Evolutionary conservation across 2,329 filamentous ascomycete species (phyloP), one percentile per base, ranked within the genome.

Genomic region (Achaetomium macrosporum): DNA sequence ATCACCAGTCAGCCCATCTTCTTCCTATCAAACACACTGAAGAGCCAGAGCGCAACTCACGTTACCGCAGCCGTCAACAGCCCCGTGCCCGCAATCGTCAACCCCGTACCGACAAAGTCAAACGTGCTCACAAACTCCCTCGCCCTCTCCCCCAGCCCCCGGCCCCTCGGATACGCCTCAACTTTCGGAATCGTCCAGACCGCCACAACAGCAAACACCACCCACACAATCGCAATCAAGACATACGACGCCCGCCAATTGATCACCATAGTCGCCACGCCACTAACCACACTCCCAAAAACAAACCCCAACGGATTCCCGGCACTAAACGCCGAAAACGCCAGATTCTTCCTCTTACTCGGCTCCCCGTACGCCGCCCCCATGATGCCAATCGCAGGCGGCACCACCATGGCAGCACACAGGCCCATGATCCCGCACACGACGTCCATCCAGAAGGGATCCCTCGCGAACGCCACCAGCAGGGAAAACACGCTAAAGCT

Each of bases 171-270:
- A 42, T 68, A 72, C 63, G 71, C 62, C 71, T 82, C 62, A 61
- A 71, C 79, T 10, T 69, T 71, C 0, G 85, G 84, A 10, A 87
- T 78, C 2, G 81, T 82, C 71, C 82, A 85, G 25, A 79, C 60
- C 0, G 81, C 82, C 15, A 82, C 65, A 2, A 79, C 63, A 0
- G 78, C 79, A 57, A 85, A 77, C 12, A 81, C 63, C 2, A 78
- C 73, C 69, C 84, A 87, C 31, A 87, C 76, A 48, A 87, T 81
- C 1, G 81, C 73, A 15, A 87, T 69, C 12, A 84, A 66, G 65
- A 78, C 81, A 61, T 83, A 87, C 0, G 76, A 73, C 0, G 83
- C 80, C 39, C 84, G 73, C 84, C 84, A 88, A 53, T 73, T 78
- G 55, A 81, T 80, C 1, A 85, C 62, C 50, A 79, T 73, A 0